These are phyloP conservation scores for Calvatia gigantea DNA, from an alignment of 768 basidiomycete species.

Conservation along the genomic window DNA sequence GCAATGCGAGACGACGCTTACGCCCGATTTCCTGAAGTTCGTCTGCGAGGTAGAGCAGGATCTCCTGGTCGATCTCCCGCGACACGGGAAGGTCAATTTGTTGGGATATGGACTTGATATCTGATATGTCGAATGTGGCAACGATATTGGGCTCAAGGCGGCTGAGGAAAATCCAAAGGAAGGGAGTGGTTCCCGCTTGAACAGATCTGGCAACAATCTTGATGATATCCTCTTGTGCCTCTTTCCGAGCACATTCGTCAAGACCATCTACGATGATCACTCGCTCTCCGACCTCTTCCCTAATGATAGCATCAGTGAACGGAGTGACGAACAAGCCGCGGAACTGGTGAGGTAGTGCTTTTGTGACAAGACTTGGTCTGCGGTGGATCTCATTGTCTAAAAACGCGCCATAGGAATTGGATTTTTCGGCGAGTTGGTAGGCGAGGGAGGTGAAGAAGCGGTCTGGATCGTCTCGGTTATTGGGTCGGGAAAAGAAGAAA, in stretches of 20 bases:
- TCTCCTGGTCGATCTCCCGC: conserved; percentile 8
- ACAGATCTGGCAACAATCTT: neutral
- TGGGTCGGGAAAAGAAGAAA: neutral
- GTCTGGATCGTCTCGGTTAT: neutral
- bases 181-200: neutral
- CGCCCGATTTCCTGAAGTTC: neutral
- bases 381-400: neutral
- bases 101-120: neutral
- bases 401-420: neutral
- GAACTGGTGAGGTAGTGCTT: neutral
- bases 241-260: neutral
- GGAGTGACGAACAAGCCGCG: neutral
- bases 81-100: conserved; percentile 6
- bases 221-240: neutral
- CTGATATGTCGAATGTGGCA: neutral
- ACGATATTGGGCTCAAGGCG: conserved; percentile 4
- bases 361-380: neutral
- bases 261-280: neutral
- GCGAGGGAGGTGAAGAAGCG: neutral
- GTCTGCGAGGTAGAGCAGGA: conserved; percentile 4
- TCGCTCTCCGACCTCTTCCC: neutral
- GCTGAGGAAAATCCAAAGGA: conserved; percentile 1
- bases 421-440: neutral
- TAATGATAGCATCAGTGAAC: neutral
- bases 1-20: neutral